Base-by-base conservation (phyloP, 1,284 basidiomycete species). In the Xerocomus nothofagi region DNA sequence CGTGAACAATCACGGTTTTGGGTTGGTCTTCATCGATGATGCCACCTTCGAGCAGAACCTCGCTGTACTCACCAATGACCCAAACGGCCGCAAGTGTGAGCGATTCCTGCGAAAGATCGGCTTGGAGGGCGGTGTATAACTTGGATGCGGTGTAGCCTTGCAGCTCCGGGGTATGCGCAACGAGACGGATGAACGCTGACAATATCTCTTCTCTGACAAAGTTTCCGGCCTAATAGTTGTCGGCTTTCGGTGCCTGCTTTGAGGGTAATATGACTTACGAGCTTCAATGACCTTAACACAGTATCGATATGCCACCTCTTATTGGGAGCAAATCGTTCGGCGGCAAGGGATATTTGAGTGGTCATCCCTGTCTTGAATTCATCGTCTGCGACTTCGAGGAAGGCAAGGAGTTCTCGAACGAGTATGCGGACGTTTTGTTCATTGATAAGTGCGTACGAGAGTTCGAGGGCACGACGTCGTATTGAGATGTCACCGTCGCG, bases 251-350 rank as follows among this genome's bases (percentile, higher is more conserved):
- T 18, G 4, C 17, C 14, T 3, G 8, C 15, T 37, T 21, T 6
- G 11, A 39, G 5, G 9, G 36, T 26, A 18, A 32, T 12, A 38
- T 15, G 14, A 77, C 87, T 57, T 51, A 94, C 93, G 61, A 98
- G 73, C 70, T 93, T 96, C 56, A 99, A 73, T 1, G 96, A 92
- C 20, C 97, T 82, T 47, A 99, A 74, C 9, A 98, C 91, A 0
- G 97, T 98, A 70, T 99, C 97, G 55, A 99, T 98, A 68, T 99
- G 97, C 97, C 97, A 99, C 58, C 97, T 79, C 72, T 94, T 95
- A 71, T 98, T 98, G 0, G 97, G 97, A 2, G 97, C 96, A 66
- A 92, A 99, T 41, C 93, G 80, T 70, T 99, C 97, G 0, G 97
- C 97, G 2, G 95, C 96, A 20, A 98, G 76, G 57, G 89, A 93